Evolutionary conservation across 129 eudicot species (phyloP), one percentile per base, ranked within the genome.

Genomic region (Chrysanthemum lavandulifolium): DNA sequence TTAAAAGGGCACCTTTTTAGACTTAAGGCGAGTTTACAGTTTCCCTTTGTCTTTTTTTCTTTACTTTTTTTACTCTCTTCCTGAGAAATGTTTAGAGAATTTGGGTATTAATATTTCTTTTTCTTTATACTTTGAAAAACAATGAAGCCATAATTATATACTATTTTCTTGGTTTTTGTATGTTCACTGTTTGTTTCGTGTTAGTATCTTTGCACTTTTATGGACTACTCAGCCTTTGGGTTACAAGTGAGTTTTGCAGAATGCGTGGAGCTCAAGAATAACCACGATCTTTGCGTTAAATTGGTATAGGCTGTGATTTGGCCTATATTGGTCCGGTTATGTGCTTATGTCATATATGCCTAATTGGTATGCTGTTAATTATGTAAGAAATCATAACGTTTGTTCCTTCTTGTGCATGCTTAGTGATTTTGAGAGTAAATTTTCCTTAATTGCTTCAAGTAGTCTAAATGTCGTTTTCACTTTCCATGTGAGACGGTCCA

Each of bases 51-150:
- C 16, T 31, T 65, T 55, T 8, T 13, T 57, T 36, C 29, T 69
- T 72, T 56, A 51, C 43, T 43, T 29, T 49, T 67, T 68, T 75
- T 59, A 59, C 62, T 69, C 61, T 61, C 55, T 69, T 51, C 25
- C 27, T 52, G 57, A 23, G 6, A 67, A 67, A 78, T 78, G 81
- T 70, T 78, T 78, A 70, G 81, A 55, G 72, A 62, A 78, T 63
- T 71, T 64, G 77, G n/a, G 51, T 61, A 51, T 77, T 61, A 50
- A 68, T 15, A 19, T 78, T 64, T 53, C 12, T 63, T 54, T 78
- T 51, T 70, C 36, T 69, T 72, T 72, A 71, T 78, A 78, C 69
- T 71, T 54, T 73, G 71, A 43, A 63, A 51, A 25, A 71, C 77
- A 56, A 64, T 61, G 59, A 69, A 77, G 76, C 66, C 49, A 78